A percentile compares a stretch with the other conserved stretches of the same genome.
Conservation (phyloP, 73 alveolate species). For the Paraurostyla sp. region DNA sequence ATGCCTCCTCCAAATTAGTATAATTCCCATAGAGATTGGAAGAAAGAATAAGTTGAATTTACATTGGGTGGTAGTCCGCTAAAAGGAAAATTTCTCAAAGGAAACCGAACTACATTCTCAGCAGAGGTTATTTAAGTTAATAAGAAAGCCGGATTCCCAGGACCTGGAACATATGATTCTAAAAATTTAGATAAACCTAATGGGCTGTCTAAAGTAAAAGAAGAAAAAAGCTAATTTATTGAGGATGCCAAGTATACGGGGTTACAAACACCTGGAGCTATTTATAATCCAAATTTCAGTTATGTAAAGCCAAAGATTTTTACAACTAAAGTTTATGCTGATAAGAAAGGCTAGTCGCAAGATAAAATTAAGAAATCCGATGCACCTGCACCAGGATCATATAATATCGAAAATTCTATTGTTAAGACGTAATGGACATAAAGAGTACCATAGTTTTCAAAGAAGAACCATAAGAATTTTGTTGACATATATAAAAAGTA, state of each 20-base stretch:
- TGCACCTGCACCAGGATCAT: conserved; percentile 44
- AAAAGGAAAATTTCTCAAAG: conserved; percentile 37
- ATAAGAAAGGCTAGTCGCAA: not conserved
- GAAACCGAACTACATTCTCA: not conserved
- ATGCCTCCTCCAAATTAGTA: conserved; percentile 58
- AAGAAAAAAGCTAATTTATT: conserved; percentile 39
- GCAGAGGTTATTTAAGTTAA: conserved; percentile 5
- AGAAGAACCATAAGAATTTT: conserved; percentile 3
- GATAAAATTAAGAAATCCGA: conserved; percentile 40
- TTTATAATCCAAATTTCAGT: conserved; percentile 8
- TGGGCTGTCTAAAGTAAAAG: conserved; percentile 37
- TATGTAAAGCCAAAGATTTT: conserved; percentile 1
- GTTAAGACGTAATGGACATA: conserved; percentile 20
- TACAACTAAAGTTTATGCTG: conserved; percentile 39
- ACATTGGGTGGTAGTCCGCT: conserved; percentile 8
- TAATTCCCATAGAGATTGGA: conserved; percentile 16
- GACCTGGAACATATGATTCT: conserved; percentile 52
- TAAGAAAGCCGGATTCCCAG: conserved; percentile 44
- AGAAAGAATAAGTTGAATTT: not conserved
- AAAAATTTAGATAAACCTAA: not conserved
- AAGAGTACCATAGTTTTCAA: conserved; percentile 33
- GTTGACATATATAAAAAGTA: conserved; percentile 18
- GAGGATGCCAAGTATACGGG: conserved; percentile 19
- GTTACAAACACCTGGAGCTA: conserved; percentile 43
- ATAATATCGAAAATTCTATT: conserved; percentile 20